Conservation (phyloP, 495 filamentous ascomycete species). For the Darksidea phi region DNA sequence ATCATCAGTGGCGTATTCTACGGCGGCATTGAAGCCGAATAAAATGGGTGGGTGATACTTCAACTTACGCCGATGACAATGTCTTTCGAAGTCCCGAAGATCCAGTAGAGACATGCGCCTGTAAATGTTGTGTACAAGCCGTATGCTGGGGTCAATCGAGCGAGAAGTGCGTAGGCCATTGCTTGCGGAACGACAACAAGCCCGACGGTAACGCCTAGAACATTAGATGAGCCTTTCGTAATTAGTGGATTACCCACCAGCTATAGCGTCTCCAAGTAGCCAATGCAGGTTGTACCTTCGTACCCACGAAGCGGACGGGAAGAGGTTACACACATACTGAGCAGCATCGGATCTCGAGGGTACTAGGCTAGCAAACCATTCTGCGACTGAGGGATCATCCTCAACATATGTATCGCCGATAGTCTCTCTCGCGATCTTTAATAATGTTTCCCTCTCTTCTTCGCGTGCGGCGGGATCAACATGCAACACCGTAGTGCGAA, state of each 20-base stretch:
- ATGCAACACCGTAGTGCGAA: background rate
- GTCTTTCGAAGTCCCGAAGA: slow-evolving; percentile 21
- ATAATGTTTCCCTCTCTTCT: slow-evolving; percentile 5
- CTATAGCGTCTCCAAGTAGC: slow-evolving; percentile 20
- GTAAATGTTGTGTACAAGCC: slow-evolving; percentile 17
- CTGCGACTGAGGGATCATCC: slow-evolving; percentile 14
- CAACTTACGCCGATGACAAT: slow-evolving; percentile 17
- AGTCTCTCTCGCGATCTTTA: slow-evolving; percentile 14
- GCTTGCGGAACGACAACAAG: slow-evolving; percentile 23
- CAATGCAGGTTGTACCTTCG: slow-evolving; percentile 18
- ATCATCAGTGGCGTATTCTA: background rate
- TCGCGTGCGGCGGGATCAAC: background rate
- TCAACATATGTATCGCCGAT: slow-evolving; percentile 5
- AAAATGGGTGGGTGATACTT: background rate
- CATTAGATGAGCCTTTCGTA: background rate
- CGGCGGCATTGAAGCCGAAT: background rate
- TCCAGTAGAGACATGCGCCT: slow-evolving; percentile 16
- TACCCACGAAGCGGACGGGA: slow-evolving; percentile 15
- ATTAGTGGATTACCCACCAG: background rate
- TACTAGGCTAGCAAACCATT: slow-evolving; percentile 6
- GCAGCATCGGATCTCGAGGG: background rate
- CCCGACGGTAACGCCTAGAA: slow-evolving; percentile 10
- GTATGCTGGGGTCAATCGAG: slow-evolving; percentile 13
- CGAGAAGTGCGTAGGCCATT: slow-evolving; percentile 24
- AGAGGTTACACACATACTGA: slow-evolving; percentile 7